phyloP scores from a whole-genome alignment of 495 filamentous ascomycete genomes.

The Lasiosphaeria hispida region DNA sequence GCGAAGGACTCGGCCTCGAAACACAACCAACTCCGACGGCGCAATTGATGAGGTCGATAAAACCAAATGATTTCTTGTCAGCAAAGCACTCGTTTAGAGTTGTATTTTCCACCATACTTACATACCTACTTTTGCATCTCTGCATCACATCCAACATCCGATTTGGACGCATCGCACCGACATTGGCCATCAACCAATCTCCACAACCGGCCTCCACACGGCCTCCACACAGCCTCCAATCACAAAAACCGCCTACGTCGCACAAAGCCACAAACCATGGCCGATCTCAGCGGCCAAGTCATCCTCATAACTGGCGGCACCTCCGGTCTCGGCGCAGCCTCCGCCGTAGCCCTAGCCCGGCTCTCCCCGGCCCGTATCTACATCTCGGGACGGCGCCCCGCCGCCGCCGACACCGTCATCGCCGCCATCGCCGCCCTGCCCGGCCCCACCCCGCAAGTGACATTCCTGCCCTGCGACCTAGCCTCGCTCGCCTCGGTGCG shows the following conservation, averaged over 20 bases:
- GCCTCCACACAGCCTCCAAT: not conserved
- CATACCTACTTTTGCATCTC: too few relatives aligned
- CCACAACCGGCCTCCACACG: not conserved
- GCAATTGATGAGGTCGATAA: too few relatives aligned
- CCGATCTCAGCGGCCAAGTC: conserved; percentile 43
- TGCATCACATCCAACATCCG: too few relatives aligned
- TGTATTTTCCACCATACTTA: too few relatives aligned
- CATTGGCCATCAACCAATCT: too few relatives aligned
- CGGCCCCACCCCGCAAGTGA: not conserved
- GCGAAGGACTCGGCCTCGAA: too few relatives aligned
- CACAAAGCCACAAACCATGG: not conserved
- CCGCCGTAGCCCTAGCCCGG: conserved; percentile 58
- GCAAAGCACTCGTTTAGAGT: too few relatives aligned
- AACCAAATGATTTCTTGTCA: too few relatives aligned
- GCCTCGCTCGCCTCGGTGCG: conserved; percentile 17
- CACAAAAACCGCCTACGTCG: not conserved
- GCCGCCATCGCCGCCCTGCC: conserved; percentile 8
- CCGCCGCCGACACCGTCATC: conserved; percentile 13
- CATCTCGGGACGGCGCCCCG: conserved; percentile 43
- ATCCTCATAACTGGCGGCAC: conserved; percentile 65
- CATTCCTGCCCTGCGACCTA: conserved; percentile 21
- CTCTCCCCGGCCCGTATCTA: conserved; percentile 55
- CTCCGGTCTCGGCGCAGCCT: conserved; percentile 56
- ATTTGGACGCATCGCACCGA: too few relatives aligned
- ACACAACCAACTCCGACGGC: too few relatives aligned